phyloP scores from a whole-genome alignment of 75 land plant genomes.

The Larix kaempferi region DNA sequence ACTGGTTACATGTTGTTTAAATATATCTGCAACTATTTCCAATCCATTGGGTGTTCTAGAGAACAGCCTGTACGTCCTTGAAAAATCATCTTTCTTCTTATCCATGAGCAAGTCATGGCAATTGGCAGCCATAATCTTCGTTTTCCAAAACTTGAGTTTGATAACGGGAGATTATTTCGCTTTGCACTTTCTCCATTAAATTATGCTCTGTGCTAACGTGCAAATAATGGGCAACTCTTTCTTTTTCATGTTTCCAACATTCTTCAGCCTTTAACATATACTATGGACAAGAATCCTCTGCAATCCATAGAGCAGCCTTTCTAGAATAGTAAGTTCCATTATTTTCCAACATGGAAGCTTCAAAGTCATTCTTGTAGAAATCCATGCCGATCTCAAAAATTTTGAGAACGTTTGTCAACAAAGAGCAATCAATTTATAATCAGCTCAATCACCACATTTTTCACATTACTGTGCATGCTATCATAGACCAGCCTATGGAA shows the following conservation, averaged over 20 bases:
- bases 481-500: constrained; percentile 65
- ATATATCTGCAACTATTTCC: too few species aligned
- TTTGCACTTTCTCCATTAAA: constrained; percentile 84
- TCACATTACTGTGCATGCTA: constrained; percentile 57
- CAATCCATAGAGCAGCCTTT: too few species aligned
- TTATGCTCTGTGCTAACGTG: constrained; percentile 83
- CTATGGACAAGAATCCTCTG: too few species aligned
- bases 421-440: too few species aligned
- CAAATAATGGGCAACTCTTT: too few species aligned
- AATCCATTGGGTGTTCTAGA: constrained; percentile 65
- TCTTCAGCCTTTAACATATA: constrained; percentile 89
- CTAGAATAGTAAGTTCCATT: too few species aligned
- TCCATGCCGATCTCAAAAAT: too few species aligned
- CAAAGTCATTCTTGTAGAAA: too few species aligned
- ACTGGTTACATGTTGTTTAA: constrained; percentile 88
- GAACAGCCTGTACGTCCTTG: constrained; percentile 84
- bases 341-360: too few species aligned
- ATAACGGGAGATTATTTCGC: constrained; percentile 71
- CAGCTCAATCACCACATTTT: too few species aligned
- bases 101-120: constrained; percentile 84
- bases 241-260: constrained; percentile 73
- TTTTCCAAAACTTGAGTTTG: too few species aligned
- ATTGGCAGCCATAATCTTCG: constrained; percentile 88
- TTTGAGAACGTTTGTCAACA: too few species aligned
- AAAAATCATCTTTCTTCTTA: constrained; percentile 88